Evolutionary conservation across 768 basidiomycete species (phyloP), one percentile per base, ranked within the genome.

Genomic region (Tephrocybe sp.): DNA sequence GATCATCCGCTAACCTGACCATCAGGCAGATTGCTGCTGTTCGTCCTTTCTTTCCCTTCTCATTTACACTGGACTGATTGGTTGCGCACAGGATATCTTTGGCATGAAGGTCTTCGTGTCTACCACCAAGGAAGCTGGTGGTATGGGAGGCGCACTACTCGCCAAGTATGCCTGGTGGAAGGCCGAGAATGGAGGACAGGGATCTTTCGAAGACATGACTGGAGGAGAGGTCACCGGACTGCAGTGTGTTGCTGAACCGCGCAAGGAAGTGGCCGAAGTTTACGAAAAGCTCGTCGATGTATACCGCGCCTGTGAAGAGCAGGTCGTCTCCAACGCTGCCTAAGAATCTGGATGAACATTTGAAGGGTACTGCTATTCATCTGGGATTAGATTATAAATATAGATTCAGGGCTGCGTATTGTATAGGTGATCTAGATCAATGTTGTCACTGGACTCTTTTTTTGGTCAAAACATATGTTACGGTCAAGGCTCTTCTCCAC

Each of bases 81-180:
- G n/a, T 40, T 42, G 23, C n/a, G n/a, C 17, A 20, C 21, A 77
- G 75, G 86, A 93, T 64, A 73, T 93, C n/a, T 85, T 94, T 55
- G 76, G 75, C 39, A 85, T 90, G 73, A 80, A 83, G 38, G 84
- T 88, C 11, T 91, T 83, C 63, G 77, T 86, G 26, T 84, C 84
- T 15, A 66, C 68, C 9, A 84, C 83, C 0, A 83, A 83, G 62
- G 86, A 88, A 65, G 86, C 84, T 21, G 87, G 85, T 8, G 85
- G 78, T 7, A 80, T 82, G 64, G 88, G 88, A 34, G 88, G 87
- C 28, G 87, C 84, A 4, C 65, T 87, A 24, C 71, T 90, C 47
- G 88, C 87, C 5, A 83, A 81, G 61, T 90, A 78, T 62, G 79
- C 84, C 2, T 86, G 83, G 82, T 88, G 85, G 85, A 76, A 72